Evolutionary conservation across 306 rosid species (phyloP).

Genomic region (Phaseolus lunatus): DNA sequence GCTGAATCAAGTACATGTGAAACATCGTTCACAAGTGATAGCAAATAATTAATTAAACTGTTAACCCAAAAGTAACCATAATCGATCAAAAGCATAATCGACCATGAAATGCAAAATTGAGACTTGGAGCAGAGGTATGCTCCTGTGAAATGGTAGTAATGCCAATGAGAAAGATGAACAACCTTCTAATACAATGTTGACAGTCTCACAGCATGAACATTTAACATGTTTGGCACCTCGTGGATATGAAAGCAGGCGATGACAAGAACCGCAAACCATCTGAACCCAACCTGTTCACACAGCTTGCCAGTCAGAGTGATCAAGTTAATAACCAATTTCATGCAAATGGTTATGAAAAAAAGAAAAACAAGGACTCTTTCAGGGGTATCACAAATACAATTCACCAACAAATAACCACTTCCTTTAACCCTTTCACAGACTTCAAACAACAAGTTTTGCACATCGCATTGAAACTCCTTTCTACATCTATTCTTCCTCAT

Average conservation of each 20-base stretch:
- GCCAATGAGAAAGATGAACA: slow-evolving; percentile 33
- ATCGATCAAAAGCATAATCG: slow-evolving; percentile 21
- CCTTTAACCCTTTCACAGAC: neutral
- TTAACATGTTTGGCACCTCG: slow-evolving; percentile 74
- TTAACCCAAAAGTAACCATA: neutral
- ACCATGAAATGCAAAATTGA: slow-evolving; percentile 10
- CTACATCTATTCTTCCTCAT: neutral
- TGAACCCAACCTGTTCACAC: slow-evolving; percentile 73
- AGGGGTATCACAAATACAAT: slow-evolving; percentile 1
- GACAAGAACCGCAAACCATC: slow-evolving; percentile 95
- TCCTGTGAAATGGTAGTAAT: slow-evolving; percentile 20
- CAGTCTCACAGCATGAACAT: slow-evolving; percentile 85
- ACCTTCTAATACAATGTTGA: slow-evolving; percentile 87
- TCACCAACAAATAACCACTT: neutral
- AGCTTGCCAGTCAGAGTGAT: slow-evolving; percentile 27
- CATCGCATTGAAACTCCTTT: slow-evolving; percentile 13
- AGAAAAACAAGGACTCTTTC: neutral
- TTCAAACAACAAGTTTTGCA: slow-evolving; percentile 16
- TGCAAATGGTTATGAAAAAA: neutral
- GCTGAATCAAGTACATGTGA: neutral
- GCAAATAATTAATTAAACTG: neutral
- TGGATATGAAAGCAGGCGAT: slow-evolving; percentile 73
- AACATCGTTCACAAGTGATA: neutral
- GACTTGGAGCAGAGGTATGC: slow-evolving; percentile 23
- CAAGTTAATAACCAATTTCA: slow-evolving; percentile 13